Percentiles rank a stretch among this genome's conserved stretches.
These are phyloP conservation scores for Remersonia thermophila DNA, from an alignment of 2,329 filamentous ascomycete species.

Conservation along the genomic window DNA sequence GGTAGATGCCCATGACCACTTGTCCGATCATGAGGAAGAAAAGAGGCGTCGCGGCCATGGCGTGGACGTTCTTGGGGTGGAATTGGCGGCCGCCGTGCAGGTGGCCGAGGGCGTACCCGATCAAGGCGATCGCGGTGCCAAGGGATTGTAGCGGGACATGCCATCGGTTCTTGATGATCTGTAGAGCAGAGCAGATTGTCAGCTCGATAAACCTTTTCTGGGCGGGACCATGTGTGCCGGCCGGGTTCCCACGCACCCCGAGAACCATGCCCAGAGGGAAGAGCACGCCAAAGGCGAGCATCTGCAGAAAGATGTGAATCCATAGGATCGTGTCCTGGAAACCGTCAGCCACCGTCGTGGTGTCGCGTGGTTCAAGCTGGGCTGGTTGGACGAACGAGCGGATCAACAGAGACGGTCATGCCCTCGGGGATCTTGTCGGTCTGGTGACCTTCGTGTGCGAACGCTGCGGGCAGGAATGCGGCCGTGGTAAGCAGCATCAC, in stretches of 20 bases:
- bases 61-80: constrained; percentile 60
- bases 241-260: constrained; percentile 54
- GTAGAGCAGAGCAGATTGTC: not conserved
- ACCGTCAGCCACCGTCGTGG: constrained; percentile 5
- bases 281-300: constrained; percentile 76
- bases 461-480: constrained; percentile 15
- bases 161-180: constrained; percentile 86
- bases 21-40: constrained; percentile 71
- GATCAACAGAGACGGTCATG: constrained; percentile 55
- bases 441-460: constrained; percentile 36
- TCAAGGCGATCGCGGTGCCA: constrained; percentile 61
- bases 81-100: constrained; percentile 84
- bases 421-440: constrained; percentile 53
- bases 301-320: constrained; percentile 85
- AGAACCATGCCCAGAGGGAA: constrained; percentile 94
- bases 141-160: constrained; percentile 80
- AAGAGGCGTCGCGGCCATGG: constrained; percentile 64
- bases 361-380: not conserved
- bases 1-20: constrained; percentile 69
- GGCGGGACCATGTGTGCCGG: not conserved
- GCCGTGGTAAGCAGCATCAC: constrained; percentile 9
- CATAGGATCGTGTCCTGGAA: constrained; percentile 72
- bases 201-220: too few relatives aligned
- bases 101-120: constrained; percentile 87
- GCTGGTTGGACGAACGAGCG: constrained; percentile 46